phyloP scores from a whole-genome alignment of 768 basidiomycete species.

The Lepiota venenata region DNA sequence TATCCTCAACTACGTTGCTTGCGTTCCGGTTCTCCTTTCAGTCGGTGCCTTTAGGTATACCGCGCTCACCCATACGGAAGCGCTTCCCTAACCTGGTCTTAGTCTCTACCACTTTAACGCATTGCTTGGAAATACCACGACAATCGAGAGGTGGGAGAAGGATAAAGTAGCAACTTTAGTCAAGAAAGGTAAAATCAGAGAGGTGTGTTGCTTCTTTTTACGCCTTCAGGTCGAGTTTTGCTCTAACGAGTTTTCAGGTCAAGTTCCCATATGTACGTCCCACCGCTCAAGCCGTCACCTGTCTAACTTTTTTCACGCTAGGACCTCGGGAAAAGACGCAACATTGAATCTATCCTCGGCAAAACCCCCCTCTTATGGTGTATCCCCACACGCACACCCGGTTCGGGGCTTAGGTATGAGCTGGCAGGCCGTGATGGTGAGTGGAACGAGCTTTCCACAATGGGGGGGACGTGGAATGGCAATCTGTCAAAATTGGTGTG shows the following conservation, averaged over 20 bases:
- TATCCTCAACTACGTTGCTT: conserved; percentile 84
- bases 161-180: conserved; percentile 88
- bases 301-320: conserved; percentile 28
- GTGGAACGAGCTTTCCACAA: conserved; percentile 48
- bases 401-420: conserved; percentile 76
- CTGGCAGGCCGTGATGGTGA: conserved; percentile 72
- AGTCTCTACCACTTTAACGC: conserved; percentile 87
- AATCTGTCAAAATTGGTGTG: conserved; percentile 17
- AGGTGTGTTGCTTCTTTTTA: conserved; percentile 38
- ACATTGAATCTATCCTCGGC: conserved; percentile 79
- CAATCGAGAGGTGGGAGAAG: conserved; percentile 98
- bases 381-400: conserved; percentile 65
- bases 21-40: conserved; percentile 78
- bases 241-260: conserved; percentile 39
- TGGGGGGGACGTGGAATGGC: neutral
- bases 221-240: neutral
- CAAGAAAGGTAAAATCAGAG: conserved; percentile 79
- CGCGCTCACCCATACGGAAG: neutral
- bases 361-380: conserved; percentile 77
- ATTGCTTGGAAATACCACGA: conserved; percentile 80
- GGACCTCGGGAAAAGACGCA: conserved; percentile 76
- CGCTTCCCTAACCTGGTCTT: conserved; percentile 4
- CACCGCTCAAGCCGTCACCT: neutral
- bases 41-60: conserved; percentile 89
- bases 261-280: conserved; percentile 85